A percentile compares a stretch with the other conserved stretches of the same genome.
Conservation (phyloP, 371 early-diverging fungal genomes). For the Mortierella polycephala region DNA sequence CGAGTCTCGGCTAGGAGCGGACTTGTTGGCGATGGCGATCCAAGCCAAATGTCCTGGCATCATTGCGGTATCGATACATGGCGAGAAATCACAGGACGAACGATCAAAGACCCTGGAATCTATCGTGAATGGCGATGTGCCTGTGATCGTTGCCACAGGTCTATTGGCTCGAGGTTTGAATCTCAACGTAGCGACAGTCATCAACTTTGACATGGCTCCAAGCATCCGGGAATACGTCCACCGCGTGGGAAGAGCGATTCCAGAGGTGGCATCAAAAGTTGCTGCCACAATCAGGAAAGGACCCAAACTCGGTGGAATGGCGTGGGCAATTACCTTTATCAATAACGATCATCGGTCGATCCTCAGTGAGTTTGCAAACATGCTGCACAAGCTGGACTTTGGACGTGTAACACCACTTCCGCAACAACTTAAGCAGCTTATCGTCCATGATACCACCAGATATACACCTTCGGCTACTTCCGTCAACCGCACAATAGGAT, state of each 20-base stretch:
- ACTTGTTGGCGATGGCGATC: conserved; percentile 62
- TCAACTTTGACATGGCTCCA: conserved; percentile 72
- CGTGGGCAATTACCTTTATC: conserved; percentile 71
- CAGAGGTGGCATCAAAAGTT: conserved; percentile 48
- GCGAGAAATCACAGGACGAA: conserved; percentile 64
- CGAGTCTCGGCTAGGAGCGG: conserved; percentile 65
- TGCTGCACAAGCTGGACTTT: conserved; percentile 58
- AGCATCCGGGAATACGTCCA: conserved; percentile 68
- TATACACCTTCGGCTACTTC: neutral
- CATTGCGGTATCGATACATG: conserved; percentile 61
- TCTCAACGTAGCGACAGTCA: conserved; percentile 63
- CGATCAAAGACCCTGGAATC: conserved; percentile 52
- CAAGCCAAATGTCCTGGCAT: conserved; percentile 56
- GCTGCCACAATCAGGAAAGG: conserved; percentile 36
- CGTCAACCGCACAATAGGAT: too few species aligned
- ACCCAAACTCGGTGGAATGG: conserved; percentile 46
- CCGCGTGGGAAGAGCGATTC: conserved; percentile 66
- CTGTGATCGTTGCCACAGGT: conserved; percentile 66
- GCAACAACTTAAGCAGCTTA: conserved; percentile 51
- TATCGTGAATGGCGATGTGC: conserved; percentile 54
- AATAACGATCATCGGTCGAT: conserved; percentile 66
- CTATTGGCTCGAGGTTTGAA: conserved; percentile 66
- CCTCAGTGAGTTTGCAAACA: conserved; percentile 60
- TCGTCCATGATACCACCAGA: neutral
- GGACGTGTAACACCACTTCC: conserved; percentile 68